Conservation (phyloP, 2,329 filamentous ascomycete genomes). For the Lasiodiplodia sp. region DNA sequence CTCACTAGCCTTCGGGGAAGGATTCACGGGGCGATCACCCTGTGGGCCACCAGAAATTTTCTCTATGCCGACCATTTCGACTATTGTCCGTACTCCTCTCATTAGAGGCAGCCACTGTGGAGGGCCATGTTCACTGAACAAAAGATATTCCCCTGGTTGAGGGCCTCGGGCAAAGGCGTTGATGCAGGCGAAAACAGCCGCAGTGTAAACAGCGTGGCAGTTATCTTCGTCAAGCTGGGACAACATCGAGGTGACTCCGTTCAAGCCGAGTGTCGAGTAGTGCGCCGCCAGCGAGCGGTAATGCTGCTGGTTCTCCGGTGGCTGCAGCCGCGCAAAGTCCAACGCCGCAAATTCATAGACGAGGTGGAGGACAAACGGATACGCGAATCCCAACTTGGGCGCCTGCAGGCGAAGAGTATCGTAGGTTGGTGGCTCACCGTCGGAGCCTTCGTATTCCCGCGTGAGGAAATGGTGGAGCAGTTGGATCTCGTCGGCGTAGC, state of each 20-base stretch:
- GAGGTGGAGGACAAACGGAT: constrained; percentile 1
- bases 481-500: neutral
- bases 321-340: constrained; percentile 5
- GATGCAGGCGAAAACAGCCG: constrained; percentile 6
- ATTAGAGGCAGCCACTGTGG: constrained; percentile 1
- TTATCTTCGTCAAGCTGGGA: neutral
- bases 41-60: neutral
- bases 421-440: neutral
- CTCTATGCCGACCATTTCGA: constrained; percentile 1
- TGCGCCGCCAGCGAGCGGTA: constrained; percentile 1
- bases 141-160: constrained; percentile 1
- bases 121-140: constrained; percentile 3
- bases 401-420: constrained; percentile 13
- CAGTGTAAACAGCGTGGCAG: constrained; percentile 8
- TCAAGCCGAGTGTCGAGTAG: neutral
- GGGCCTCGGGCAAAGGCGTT: constrained; percentile 6
- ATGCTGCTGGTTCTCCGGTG: neutral
- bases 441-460: neutral
- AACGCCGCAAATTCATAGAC: constrained; percentile 8
- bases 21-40: neutral
- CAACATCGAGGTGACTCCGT: neutral
- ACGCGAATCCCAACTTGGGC: neutral
- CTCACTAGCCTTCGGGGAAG: neutral
- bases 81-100: constrained; percentile 4
- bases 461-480: constrained; percentile 6